Evolutionary conservation across 495 filamentous ascomycete species (phyloP).

Genomic region (Amphirosellinia nigrospora): DNA sequence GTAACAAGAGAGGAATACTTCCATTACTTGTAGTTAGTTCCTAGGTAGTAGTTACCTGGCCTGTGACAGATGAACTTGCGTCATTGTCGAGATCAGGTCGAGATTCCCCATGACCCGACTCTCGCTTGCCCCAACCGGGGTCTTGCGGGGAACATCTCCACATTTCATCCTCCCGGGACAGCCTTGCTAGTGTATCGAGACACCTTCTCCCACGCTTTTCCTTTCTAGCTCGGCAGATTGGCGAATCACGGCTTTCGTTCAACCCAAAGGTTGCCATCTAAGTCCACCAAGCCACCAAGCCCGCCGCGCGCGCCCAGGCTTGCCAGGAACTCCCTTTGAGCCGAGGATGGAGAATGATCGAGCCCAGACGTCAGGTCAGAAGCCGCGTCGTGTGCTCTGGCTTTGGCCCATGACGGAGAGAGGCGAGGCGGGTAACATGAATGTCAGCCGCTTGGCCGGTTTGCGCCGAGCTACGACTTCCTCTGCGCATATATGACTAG

Average conservation of each 20-base stretch:
- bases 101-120: slow-evolving; percentile 4
- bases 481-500: slow-evolving; percentile 18
- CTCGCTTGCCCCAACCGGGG: not conserved
- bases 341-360: slow-evolving; percentile 22
- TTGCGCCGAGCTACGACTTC: slow-evolving; percentile 25
- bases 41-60: not conserved
- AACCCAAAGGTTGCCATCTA: not conserved
- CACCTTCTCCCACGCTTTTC: slow-evolving; percentile 9
- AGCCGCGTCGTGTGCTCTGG: slow-evolving; percentile 16
- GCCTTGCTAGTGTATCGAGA: slow-evolving; percentile 1
- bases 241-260: slow-evolving; percentile 27
- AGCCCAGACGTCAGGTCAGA: slow-evolving; percentile 26
- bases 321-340: slow-evolving; percentile 28
- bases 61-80: slow-evolving; percentile 1
- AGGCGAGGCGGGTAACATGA: not conserved
- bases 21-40: too few relatives aligned
- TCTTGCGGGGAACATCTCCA: slow-evolving; percentile 8
- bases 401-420: not conserved
- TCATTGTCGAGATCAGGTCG: slow-evolving; percentile 13
- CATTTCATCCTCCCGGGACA: not conserved
- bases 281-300: slow-evolving; percentile 10
- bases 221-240: slow-evolving; percentile 21
- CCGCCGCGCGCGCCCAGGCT: slow-evolving; percentile 7
- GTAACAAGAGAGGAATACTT: too few relatives aligned
- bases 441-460: slow-evolving; percentile 23